Percentiles rank a stretch among this genome's conserved stretches.
Conservation (phyloP, 306 rosid species). For the Styphnolobium japonicum region DNA sequence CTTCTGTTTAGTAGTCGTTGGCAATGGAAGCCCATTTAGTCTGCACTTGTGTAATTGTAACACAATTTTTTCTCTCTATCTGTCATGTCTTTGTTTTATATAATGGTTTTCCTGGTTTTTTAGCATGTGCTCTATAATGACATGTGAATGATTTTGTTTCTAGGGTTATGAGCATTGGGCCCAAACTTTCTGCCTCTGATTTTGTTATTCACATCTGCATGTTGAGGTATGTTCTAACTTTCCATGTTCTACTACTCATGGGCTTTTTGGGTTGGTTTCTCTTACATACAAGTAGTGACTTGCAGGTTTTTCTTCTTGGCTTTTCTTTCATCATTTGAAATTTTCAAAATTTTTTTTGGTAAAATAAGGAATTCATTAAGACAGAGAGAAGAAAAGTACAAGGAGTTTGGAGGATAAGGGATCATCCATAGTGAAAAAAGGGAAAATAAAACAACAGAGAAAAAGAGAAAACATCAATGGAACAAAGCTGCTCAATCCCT, state of each 20-base stretch:
- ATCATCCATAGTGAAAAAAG: background rate
- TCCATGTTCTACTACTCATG: background rate
- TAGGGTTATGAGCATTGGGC: slow-evolving; percentile 7
- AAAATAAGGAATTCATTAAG: background rate
- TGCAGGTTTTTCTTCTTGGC: background rate
- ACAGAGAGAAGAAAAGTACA: background rate
- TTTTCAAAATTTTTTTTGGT: background rate
- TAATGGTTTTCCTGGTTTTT: background rate
- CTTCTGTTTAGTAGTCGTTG: background rate
- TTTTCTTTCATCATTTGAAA: background rate
- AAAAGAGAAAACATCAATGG: background rate
- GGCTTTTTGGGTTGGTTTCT: background rate
- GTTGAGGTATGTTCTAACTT: slow-evolving; percentile 22
- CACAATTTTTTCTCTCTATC: background rate
- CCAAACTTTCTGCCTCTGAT: background rate
- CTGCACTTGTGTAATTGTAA: background rate
- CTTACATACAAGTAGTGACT: background rate
- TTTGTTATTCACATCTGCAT: background rate
- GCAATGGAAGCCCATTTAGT: background rate
- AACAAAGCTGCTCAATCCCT: background rate
- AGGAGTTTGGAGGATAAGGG: background rate
- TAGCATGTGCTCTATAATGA: background rate
- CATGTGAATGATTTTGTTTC: background rate
- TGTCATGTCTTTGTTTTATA: background rate
- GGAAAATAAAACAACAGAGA: background rate